phyloP scores from a whole-genome alignment of 2,329 filamentous ascomycete genomes.

The Colletotrichum sojae region DNA sequence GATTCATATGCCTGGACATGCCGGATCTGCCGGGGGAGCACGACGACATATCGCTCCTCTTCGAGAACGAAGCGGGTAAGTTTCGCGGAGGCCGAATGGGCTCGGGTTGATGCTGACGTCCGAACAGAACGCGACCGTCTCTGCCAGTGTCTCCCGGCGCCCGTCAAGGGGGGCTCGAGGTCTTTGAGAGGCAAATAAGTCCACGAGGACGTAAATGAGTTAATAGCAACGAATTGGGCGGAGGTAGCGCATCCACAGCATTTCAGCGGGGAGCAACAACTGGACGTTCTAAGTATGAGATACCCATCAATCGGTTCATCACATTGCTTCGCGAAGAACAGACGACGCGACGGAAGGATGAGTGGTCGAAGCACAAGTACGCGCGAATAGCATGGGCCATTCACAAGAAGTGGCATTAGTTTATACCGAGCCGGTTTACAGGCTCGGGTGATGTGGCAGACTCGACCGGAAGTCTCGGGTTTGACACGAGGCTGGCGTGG shows the following conservation, averaged over 20 bases:
- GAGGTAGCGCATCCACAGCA: conserved; percentile 24
- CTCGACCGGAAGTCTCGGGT: conserved; percentile 34
- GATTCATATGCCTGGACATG: conserved; percentile 88
- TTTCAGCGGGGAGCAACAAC: conserved; percentile 30
- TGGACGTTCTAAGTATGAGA: conserved; percentile 38
- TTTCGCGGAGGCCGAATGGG: conserved; percentile 42
- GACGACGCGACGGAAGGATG: conserved; percentile 11
- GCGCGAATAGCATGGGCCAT: conserved; percentile 1
- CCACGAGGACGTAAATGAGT: conserved; percentile 12
- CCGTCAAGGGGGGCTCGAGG: conserved; percentile 64
- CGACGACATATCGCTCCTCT: conserved; percentile 89
- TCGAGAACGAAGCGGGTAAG: conserved; percentile 84
- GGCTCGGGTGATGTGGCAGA: conserved; percentile 8
- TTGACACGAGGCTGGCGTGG: conserved; percentile 1
- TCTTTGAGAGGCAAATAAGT: conserved; percentile 43
- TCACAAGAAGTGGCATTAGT: conserved; percentile 11
- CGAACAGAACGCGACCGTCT: conserved; percentile 68
- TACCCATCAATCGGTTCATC: conserved; percentile 38
- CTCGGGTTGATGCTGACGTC: conserved; percentile 10
- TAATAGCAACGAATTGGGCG: conserved; percentile 12
- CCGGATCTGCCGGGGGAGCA: conserved; percentile 93
- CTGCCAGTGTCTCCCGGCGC: conserved; percentile 67
- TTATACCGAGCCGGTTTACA: conserved; percentile 22
- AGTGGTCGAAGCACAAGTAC: conserved; percentile 15
- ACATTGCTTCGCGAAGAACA: conserved; percentile 35